Base-by-base conservation (phyloP, 306 rosid genomes). In the Cajanus cajan region DNA sequence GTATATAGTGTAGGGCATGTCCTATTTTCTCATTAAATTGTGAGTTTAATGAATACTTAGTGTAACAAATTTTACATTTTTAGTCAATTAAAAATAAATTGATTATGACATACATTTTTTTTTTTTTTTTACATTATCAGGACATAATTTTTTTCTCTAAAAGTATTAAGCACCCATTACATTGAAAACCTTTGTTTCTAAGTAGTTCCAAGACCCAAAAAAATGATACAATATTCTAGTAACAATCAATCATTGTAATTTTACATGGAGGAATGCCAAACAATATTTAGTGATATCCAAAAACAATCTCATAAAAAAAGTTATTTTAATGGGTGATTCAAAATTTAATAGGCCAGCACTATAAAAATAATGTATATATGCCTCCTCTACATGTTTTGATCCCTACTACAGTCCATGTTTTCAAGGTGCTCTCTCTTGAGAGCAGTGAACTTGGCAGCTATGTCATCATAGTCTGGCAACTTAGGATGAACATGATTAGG, bases 401-500 rank as follows among this genome's bases (percentile, higher is more conserved):
- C 66, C 22, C 31, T 45, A 0, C 21, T 43, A 14, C 33, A 14
- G 63, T 69, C 57, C 83, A 34, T 71, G 12, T 73, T 83, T 74
- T 78, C 82, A 58, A 74, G 74, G 64, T 62, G 82, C 66, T 81
- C 88, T 83, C 81, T 86, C 85, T 90, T 91, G 54, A 91, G 89
- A 75, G 92, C 91, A 82, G 41, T 64, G 87, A 94, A 90, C 64
- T 78, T 86, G 22, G 96, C 88, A 67, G 89, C 85, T 67, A 94
- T 66, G 58, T 89, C 93, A 8, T 92, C 94, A 74, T 86, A 94
- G 21, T 94, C 90, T 0, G 97, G 98, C 84, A 94, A 78, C 83
- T 92, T 92, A 0, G 97, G 98, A 85, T 94, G 98, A 68, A 94
- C 96, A 82, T 94, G 98, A 4, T 80, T 86, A 2, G 93, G 94